These are phyloP conservation scores for Hyparrhenia diplandra DNA, from an alignment of 176 grass and related monocot genomes.

Conservation along the genomic window DNA sequence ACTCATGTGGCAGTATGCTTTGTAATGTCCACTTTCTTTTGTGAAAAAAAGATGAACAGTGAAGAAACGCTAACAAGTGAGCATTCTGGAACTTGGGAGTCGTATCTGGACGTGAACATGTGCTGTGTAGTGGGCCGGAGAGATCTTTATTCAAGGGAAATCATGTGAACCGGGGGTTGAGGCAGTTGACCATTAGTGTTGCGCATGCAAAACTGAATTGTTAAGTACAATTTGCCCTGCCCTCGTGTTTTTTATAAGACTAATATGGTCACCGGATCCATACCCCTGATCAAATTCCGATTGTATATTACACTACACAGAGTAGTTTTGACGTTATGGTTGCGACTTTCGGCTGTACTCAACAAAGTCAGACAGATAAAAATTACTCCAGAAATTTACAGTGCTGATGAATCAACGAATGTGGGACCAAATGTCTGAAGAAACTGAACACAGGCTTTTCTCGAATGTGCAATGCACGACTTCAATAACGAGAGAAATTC, in stretches of 20 bases:
- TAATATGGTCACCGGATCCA: neutral
- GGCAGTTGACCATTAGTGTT: conserved; percentile 2
- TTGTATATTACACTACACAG: neutral
- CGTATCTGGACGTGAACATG: conserved; percentile 16
- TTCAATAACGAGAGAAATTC: neutral
- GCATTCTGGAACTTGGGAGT: neutral
- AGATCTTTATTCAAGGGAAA: neutral
- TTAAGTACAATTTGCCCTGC: too few species aligned
- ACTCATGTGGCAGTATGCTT: neutral
- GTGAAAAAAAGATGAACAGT: neutral
- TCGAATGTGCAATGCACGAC: too few species aligned
- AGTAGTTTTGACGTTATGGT: neutral
- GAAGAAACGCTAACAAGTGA: neutral
- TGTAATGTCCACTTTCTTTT: neutral
- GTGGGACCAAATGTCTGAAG: neutral
- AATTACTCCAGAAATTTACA: neutral
- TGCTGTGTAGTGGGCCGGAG: neutral
- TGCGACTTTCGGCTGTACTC: neutral
- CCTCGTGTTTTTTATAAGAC: neutral
- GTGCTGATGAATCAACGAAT: neutral
- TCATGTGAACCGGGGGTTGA: neutral
- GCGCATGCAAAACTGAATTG: neutral
- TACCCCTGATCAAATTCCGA: neutral
- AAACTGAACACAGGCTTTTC: neutral
- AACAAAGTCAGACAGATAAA: neutral